Conservation (phyloP, 2,329 filamentous ascomycete genomes). For the Botrytis deweyae region DNA sequence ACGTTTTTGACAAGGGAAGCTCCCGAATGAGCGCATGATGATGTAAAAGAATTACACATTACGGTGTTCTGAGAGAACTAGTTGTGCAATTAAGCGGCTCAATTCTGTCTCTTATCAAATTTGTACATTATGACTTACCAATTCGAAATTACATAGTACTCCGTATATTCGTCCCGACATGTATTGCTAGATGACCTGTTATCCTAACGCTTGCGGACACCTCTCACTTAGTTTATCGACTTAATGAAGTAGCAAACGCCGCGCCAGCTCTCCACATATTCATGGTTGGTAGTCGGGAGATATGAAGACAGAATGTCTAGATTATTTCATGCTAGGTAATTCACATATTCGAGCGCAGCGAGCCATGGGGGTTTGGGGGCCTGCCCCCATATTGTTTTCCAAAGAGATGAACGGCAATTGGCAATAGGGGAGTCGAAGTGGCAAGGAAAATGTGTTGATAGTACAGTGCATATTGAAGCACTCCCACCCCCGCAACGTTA, state of each 20-base stretch:
- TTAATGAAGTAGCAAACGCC: not conserved
- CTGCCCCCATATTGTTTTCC: not conserved
- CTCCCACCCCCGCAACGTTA: not conserved
- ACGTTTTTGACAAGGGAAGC: constrained; percentile 1
- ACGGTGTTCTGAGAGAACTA: not conserved
- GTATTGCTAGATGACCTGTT: not conserved
- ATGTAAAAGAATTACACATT: constrained; percentile 2
- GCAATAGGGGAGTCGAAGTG: too few species aligned
- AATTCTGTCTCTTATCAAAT: not conserved
- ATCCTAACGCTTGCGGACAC: too few species aligned
- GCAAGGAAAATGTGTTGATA: not conserved
- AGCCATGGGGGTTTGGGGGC: not conserved
- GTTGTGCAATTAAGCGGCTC: not conserved
- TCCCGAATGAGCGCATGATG: not conserved
- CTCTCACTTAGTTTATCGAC: too few species aligned
- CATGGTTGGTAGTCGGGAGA: not conserved
- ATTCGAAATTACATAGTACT: not conserved
- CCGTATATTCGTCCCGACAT: not conserved
- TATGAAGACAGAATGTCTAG: not conserved
- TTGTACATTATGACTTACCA: not conserved
- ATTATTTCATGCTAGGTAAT: not conserved
- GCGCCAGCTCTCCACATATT: not conserved
- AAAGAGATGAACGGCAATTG: fast-evolving
- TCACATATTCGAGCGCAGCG: not conserved
- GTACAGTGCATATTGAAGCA: not conserved